Base-by-base conservation (phyloP, 1,284 basidiomycete genomes). In the Tilletia indica region DNA sequence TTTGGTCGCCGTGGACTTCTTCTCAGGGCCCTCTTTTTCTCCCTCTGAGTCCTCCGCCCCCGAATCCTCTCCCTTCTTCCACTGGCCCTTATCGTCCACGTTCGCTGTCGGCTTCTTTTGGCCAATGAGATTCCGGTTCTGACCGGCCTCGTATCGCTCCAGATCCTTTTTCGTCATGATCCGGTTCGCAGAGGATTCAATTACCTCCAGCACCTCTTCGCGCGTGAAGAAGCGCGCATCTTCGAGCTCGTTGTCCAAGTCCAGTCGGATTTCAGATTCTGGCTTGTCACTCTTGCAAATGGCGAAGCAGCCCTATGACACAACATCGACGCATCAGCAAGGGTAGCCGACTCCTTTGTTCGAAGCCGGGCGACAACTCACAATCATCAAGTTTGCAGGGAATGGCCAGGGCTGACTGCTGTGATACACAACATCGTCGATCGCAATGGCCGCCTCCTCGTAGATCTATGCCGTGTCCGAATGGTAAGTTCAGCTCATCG, bases 211-310 rank as follows among this genome's bases (percentile, higher is more conserved):
- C 34, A 94, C 87, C 78, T 94, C 90, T 39, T 88, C 88, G 11
- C 92, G 89, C 8, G 91, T 90, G 85, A 91, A 97, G 91, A 92
- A 99, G 71, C 89, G 88, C 0, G 93, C 94, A 80, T 97, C 94
- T 82, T 92, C 91, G n/a, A 99, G 89, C 86, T 99, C 96, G 79
- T 97, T 96, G 83, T 98, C 96, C 16, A 99, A 88, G 85, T 98
- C 95, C 12, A 89, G 87, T 12, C 93, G 89, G 76, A 98, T 91
- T 2, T 67, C 61, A 38, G 61, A 64, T 21, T 64, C 61, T 11
- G 61, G 61, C 3, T 42, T 11, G 36, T 64, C 61, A 21, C 61
- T 64, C 61, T 64, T 64, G 61, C 61, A 64, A 16, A 64, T 64
- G 31, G 61, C 61, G 36, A 64, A 64, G 61, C 61, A 64, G 16